Evolutionary conservation across 163 green algal genomes (phyloP), one percentile per base, ranked within the genome.

Genomic region (Chlorella variabilis): DNA sequence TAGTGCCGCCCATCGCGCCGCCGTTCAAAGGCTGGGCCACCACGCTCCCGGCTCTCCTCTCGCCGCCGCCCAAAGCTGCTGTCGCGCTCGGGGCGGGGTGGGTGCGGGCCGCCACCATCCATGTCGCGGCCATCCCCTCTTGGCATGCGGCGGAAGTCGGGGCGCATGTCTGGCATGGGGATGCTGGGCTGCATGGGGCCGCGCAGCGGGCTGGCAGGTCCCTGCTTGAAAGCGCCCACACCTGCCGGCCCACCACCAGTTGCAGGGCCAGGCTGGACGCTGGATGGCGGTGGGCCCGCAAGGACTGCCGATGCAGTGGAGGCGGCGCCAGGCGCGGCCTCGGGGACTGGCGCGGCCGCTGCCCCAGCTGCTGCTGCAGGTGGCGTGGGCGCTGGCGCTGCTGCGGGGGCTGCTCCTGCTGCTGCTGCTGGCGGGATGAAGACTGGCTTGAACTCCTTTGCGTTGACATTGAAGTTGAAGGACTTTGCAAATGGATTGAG

Each of bases 401-500:
- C 36, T 36, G 75, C 41, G 62, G 65, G 61, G 13, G 45, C 54
- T 33, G 36, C 36, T 51, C 39, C 39, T 66, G 66, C 58, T 0
- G 62, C 63, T 38, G 48, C 45, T 62, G 25, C 80, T 29, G 42
- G 34, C 18, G 66, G 34, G 27, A 77, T 38, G 59, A 85, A 87
- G 54, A 67, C 78, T 9, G 87, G 87, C 75, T 77, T 87, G 38
- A 93, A 93, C 42, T 85, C 81, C 49, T 83, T 88, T 25, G 89
- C 89, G 33, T 84, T 86, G 58, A 82, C 56, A 71, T 93, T 93
- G 79, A 93, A 88, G 34, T 58, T 86, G 84, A 93, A 93, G n/a
- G 85, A 80, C 73, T 90, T 92, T 42, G 89, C 89, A 75, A 84
- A 85, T 54, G 89, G 89, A 69, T 93, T 93, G 33, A 93, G 87